These are phyloP conservation scores for Boechera retrofracta DNA, from an alignment of 345 rosid genomes.

Conservation along the genomic window DNA sequence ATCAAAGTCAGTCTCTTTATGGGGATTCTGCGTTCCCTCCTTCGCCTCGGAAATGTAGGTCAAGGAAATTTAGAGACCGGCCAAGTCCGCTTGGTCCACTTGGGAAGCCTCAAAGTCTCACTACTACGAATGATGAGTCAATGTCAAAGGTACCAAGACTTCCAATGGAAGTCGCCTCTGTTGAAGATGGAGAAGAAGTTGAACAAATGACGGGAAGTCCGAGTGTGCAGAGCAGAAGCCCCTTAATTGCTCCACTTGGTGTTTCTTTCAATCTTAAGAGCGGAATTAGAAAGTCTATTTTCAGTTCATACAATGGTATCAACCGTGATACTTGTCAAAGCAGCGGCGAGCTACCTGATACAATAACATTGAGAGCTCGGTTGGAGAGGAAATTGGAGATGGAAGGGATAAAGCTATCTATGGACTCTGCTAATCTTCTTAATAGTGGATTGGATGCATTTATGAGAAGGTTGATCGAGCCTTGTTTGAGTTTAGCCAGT, in stretches of 20 bases:
- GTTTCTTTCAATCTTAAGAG: constrained; percentile 53
- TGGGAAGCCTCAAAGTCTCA: constrained; percentile 77
- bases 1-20: constrained; percentile 33
- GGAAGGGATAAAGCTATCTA: constrained; percentile 60
- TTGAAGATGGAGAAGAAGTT: constrained; percentile 97
- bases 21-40: constrained; percentile 62
- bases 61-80: constrained; percentile 75
- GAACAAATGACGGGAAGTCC: constrained; percentile 84
- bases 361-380: constrained; percentile 60
- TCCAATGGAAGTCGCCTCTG: constrained; percentile 67
- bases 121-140: constrained; percentile 56
- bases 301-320: constrained; percentile 33
- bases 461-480: constrained; percentile 73
- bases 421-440: constrained; percentile 69
- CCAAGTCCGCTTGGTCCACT: constrained; percentile 82
- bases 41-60: constrained; percentile 73
- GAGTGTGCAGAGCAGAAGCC: constrained; percentile 75
- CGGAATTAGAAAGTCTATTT: constrained; percentile 53
- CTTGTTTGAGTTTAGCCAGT: constrained; percentile 63
- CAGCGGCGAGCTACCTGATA: constrained; percentile 70
- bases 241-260: constrained; percentile 85
- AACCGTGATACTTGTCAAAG: constrained; percentile 52
- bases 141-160: constrained; percentile 63
- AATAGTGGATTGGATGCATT: constrained; percentile 70
- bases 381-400: constrained; percentile 65